A percentile compares a stretch with the other conserved stretches of the same genome.
Evolutionary conservation across 202 grass and related monocot genomes (phyloP).

Genomic region (Musa balbisiana): DNA sequence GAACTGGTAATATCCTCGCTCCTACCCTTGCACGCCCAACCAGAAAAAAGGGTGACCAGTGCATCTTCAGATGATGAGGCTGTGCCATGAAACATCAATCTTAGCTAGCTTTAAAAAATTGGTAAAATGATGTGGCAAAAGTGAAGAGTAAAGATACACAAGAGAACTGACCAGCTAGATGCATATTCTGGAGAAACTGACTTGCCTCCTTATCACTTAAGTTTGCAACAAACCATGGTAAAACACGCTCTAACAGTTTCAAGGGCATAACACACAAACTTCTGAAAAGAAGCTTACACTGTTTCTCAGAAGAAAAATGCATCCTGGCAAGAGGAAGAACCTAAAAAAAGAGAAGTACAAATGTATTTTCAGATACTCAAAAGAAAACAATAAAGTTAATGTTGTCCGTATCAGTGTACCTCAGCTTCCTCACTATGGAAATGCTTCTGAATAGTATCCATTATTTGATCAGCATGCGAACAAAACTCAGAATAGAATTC

Average conservation of each 20-base stretch:
- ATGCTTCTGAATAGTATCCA: slow-evolving; percentile 86
- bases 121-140: slow-evolving; percentile 4
- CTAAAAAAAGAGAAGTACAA: slow-evolving; percentile 32
- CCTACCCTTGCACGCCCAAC: slow-evolving; percentile 87
- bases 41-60: slow-evolving; percentile 75
- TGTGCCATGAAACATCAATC: slow-evolving; percentile 26
- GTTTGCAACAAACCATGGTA: slow-evolving; percentile 86
- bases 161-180: slow-evolving; percentile 48
- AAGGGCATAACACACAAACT: slow-evolving; percentile 84
- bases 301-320: slow-evolving; percentile 75
- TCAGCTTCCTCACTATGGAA: slow-evolving; percentile 79
- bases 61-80: slow-evolving; percentile 70
- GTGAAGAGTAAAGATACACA: not conserved
- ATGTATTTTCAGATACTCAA: not conserved
- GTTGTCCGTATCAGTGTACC: slow-evolving; percentile 32
- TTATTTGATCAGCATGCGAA: slow-evolving; percentile 86
- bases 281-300: slow-evolving; percentile 70
- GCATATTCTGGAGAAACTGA: slow-evolving; percentile 82
- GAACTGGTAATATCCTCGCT: slow-evolving; percentile 39
- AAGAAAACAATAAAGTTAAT: slow-evolving; percentile 5
- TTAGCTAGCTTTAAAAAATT: slow-evolving; percentile 4
- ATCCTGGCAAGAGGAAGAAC: slow-evolving; percentile 87
- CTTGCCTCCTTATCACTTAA: slow-evolving; percentile 52
- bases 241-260: slow-evolving; percentile 65
- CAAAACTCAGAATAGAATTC: slow-evolving; percentile 82